phyloP scores from a whole-genome alignment of 768 basidiomycete species.

The Russula lepida region DNA sequence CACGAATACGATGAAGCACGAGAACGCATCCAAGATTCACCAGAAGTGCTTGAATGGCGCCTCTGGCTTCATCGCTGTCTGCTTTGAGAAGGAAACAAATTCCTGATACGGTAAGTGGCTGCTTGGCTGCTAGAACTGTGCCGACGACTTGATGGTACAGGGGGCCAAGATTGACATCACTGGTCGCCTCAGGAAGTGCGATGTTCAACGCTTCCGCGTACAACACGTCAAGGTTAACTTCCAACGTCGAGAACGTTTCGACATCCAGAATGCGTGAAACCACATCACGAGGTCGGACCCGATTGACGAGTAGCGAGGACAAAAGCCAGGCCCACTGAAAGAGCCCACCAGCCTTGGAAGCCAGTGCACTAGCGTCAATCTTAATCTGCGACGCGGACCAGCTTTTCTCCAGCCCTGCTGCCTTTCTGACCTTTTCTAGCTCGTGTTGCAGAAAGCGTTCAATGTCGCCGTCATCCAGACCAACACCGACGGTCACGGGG shows the following conservation, averaged over 20 bases:
- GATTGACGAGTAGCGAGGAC: conserved; percentile 5
- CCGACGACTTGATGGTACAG: conserved; percentile 12
- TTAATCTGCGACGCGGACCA: conserved; percentile 1
- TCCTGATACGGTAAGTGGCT: conserved; percentile 10
- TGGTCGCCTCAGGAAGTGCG: background rate
- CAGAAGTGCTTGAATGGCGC: background rate
- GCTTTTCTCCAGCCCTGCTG: background rate
- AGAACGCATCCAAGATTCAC: conserved; percentile 16
- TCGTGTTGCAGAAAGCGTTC: conserved; percentile 7
- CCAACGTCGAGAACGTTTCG: background rate
- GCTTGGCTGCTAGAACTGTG: conserved; percentile 4
- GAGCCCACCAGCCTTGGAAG: conserved; percentile 13
- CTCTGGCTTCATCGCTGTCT: background rate
- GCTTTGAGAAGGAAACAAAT: conserved; percentile 8
- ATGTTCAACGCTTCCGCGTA: conserved; percentile 8
- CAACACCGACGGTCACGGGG: background rate
- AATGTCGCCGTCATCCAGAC: conserved; percentile 13
- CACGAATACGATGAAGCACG: background rate
- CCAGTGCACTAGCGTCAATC: conserved; percentile 5
- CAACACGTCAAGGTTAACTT: conserved; percentile 8
- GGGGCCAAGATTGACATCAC: background rate
- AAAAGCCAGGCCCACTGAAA: conserved; percentile 21
- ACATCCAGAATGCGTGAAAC: conserved; percentile 6
- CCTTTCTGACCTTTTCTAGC: background rate
- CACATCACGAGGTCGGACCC: conserved; percentile 1